Base-by-base conservation (phyloP, 768 basidiomycete species). In the Gloeostereum incarnatum region DNA sequence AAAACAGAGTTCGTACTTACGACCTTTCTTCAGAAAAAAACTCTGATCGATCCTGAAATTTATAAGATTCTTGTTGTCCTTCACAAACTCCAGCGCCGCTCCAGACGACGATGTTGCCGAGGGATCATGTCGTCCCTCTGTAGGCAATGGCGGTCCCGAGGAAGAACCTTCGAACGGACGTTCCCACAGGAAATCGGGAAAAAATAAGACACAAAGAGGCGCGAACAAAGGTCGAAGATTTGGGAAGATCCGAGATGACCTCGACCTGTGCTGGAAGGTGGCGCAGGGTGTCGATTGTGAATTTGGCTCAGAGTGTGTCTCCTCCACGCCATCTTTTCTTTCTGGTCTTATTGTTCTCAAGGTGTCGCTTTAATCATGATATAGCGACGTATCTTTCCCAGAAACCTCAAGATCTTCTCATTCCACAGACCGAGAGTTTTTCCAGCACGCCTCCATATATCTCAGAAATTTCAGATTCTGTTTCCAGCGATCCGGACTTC, bases 161-260 rank as follows among this genome's bases (percentile, higher is more conserved):
- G 45, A 45, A 46, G 49, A 5, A 56, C 56, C 26, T 13, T 42
- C 6, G 35, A 51, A 41, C 44, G 46, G 7, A 47, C 44, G 33
- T 54, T 59, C 26, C 53, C 57, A 16, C 44, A 53, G 24, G 51
- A 59, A 35, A 57, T 49, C n/a, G 61, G 57, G 47, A 52, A 68
- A 79, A 45, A 72, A 80, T 53, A 81, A 75, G 56, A 86, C 79
- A 8, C 71, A 76, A 43, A 65, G 74, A 22, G 92, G 92, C 2
- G 77, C 80, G 42, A 96, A 94, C 57, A 93, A 90, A 54, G 81
- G 76, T 9, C 60, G 93, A 29, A 69, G 78, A 10, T 92, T 90
- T 56, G 78, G 70, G 13, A 82, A 82, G 52, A 66, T 85, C 13
- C 68, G 75, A 38, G 92, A 93, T 50, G 83, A 85, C 31, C 59